Percentiles rank a stretch among this genome's conserved stretches.
Conservation (phyloP, 1,284 basidiomycete genomes). For the Sanghuangporus baumii region DNA sequence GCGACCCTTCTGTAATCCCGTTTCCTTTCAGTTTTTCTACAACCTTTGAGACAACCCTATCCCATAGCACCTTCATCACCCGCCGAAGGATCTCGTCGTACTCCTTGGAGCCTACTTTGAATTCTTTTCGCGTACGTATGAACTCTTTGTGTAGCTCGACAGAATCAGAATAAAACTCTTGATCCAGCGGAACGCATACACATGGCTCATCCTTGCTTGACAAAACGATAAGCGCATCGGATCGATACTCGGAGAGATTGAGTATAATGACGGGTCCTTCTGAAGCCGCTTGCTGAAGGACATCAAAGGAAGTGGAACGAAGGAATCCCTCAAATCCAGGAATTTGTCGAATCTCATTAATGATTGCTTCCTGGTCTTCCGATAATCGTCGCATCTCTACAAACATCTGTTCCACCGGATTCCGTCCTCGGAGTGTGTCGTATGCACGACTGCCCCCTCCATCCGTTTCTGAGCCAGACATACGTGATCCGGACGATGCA, state of each 20-base stretch:
- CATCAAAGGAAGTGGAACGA: neutral
- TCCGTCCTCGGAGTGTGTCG: neutral
- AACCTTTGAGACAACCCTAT: constrained; percentile 29
- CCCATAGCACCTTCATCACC: constrained; percentile 25
- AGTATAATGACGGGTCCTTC: no score
- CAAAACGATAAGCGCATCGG: neutral
- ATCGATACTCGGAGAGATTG: neutral
- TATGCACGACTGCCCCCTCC: neutral
- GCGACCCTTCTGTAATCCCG: constrained; percentile 11
- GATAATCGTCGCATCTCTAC: neutral
- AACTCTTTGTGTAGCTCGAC: no score
- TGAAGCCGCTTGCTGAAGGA: constrained; percentile 7
- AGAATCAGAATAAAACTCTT: neutral
- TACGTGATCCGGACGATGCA: neutral
- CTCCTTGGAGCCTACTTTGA: neutral
- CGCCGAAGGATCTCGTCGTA: no score
- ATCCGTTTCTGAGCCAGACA: neutral
- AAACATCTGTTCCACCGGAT: neutral
- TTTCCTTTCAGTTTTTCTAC: constrained; percentile 21
- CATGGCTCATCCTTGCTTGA: neutral
- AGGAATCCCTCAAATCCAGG: constrained; percentile 12
- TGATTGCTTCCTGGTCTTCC: neutral
- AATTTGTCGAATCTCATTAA: constrained; percentile 2
- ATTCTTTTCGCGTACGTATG: no score
- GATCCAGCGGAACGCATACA: neutral